Evolutionary conservation across 2,329 filamentous ascomycete species (phyloP), one percentile per base, ranked within the genome.

Genomic region (Alternaria triticimaculans): DNA sequence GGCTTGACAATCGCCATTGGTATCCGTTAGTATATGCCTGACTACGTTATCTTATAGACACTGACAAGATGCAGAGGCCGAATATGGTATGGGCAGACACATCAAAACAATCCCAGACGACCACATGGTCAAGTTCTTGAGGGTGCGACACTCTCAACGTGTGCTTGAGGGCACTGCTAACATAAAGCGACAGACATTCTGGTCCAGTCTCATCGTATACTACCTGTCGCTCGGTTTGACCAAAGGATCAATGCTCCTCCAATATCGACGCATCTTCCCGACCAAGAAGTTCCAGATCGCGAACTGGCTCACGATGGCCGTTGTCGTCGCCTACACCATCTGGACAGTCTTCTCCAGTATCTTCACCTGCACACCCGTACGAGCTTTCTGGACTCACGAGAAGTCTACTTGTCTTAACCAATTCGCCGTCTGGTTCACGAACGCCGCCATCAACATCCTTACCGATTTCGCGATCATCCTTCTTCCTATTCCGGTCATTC

Each of bases 401-500:
- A 55, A 51, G 25, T 71, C 80, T 15, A 63, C 33, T 11, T 80
- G 78, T 62, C 74, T 78, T 14, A 69, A 79, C 28, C 72, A 75
- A 48, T 69, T 69, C 18, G 72, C 71, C 4, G 71, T 76, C 62
- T 79, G 77, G 75, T 73, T 73, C 30, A 63, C 61, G n/a, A 63
- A 63, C 21, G 61, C 61, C 26, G 56, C 60, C 0, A 71, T 78
- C 55, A 80, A 78, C 46, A 79, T 80, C 30, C 11, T 64, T 8
- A 76, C 74, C 8, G 78, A 80, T 45, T 74, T 80, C 23, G 66
- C 69, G 10, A 73, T 79, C 53, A 78, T 79, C 14, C 48, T 79
- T 2, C 68, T 80, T 1, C 78, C 78, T 2, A 78, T 80, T 61
- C 77, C 76, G 1, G 73, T 79, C 1, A 74, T 80, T 26, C 59